A percentile compares a stretch with the other conserved stretches of the same genome.
Evolutionary conservation across 176 grass and related monocot genomes (phyloP).

Genomic region (Pontederia crassipes): DNA sequence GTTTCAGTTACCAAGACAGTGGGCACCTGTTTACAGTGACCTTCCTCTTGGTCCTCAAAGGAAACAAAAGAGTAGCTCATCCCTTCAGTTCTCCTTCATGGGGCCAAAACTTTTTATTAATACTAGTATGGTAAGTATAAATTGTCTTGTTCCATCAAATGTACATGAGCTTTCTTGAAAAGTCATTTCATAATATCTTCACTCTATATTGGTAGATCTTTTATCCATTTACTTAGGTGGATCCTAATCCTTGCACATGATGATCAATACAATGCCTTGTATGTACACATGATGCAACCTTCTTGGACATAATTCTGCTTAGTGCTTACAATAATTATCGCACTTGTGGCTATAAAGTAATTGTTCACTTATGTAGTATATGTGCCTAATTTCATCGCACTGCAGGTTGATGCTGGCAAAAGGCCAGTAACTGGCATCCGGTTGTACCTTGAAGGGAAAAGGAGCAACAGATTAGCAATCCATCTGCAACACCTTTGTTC

Average conservation of each 20-base stretch:
- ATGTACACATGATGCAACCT: too few species aligned
- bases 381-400: background rate
- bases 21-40: conserved; percentile 91
- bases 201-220: too few species aligned
- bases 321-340: too few species aligned
- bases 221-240: too few species aligned
- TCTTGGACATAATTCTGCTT: too few species aligned
- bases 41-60: conserved; percentile 84
- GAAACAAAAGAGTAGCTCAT: conserved; percentile 53
- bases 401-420: conserved; percentile 78
- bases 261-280: too few species aligned
- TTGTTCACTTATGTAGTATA: too few species aligned
- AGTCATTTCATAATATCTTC: too few species aligned
- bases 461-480: conserved; percentile 87
- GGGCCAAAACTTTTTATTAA: conserved; percentile 88
- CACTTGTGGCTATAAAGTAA: too few species aligned
- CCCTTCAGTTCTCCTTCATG: conserved; percentile 78
- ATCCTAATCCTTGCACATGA: too few species aligned
- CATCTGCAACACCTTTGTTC: conserved; percentile 91
- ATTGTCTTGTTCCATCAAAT: background rate
- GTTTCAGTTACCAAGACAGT: conserved; percentile 94
- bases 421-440: conserved; percentile 73
- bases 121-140: conserved; percentile 68
- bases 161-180: too few species aligned
- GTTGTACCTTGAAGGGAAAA: conserved; percentile 85